A percentile compares a stretch with the other conserved stretches of the same genome.
Conservation (phyloP, 805 yeast genomes). For the Cyberlindnera americana region DNA sequence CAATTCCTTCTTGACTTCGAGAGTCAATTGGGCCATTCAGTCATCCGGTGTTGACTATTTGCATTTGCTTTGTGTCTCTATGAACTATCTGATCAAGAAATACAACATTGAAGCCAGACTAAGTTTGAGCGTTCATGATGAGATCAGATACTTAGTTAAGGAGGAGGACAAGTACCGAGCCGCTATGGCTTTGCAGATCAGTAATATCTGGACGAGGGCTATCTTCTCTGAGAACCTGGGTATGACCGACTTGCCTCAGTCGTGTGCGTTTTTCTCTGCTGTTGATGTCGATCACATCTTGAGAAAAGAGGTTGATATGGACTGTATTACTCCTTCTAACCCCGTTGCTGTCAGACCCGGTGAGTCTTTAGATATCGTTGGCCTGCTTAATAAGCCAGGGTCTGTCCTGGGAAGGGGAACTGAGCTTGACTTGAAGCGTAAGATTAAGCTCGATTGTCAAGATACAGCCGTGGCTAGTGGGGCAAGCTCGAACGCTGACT, state of each 20-base stretch:
- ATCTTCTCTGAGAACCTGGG: slow-evolving; percentile 93
- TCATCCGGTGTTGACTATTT: slow-evolving; percentile 97
- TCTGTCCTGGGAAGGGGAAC: slow-evolving; percentile 18
- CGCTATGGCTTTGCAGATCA: slow-evolving; percentile 80
- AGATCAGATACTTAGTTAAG: slow-evolving; percentile 74
- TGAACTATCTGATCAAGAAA: slow-evolving; percentile 72
- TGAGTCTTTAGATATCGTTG: slow-evolving; percentile 60
- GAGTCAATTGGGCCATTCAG: slow-evolving; percentile 97
- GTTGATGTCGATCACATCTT: slow-evolving; percentile 87
- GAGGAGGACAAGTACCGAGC: slow-evolving; percentile 72
- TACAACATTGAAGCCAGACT: slow-evolving; percentile 73
- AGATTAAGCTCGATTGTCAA: too few relatives aligned
- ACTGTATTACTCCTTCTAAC: slow-evolving; percentile 89
- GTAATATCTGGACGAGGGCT: slow-evolving; percentile 94
- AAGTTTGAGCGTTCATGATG: slow-evolving; percentile 91
- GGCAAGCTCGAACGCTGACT: neutral
- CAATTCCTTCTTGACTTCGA: slow-evolving; percentile 73
- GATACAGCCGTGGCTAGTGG: neutral
- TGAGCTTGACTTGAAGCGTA: slow-evolving; percentile 6
- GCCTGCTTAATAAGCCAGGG: slow-evolving; percentile 42
- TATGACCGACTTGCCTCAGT: slow-evolving; percentile 83
- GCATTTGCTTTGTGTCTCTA: slow-evolving; percentile 77
- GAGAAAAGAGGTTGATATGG: slow-evolving; percentile 89
- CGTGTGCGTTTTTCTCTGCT: slow-evolving; percentile 92
- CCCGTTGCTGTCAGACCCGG: slow-evolving; percentile 72